Evolutionary conservation across 345 rosid species (phyloP), one percentile per base, ranked within the genome.

Genomic region (Gossypium rotundifolium): DNA sequence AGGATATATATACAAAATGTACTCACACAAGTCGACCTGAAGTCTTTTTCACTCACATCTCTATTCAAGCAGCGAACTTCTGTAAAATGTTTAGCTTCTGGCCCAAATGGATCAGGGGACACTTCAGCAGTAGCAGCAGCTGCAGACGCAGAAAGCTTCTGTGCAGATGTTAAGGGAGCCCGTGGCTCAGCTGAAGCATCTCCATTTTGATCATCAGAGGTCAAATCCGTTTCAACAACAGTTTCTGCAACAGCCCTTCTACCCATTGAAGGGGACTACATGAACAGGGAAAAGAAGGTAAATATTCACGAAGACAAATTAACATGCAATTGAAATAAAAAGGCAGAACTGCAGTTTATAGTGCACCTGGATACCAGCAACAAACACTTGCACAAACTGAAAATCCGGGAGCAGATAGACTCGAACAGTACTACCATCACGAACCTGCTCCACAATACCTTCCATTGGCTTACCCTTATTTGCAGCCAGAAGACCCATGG

Each of bases 341-440:
- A 18, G 3, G 42, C 42, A 46, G 25, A 61, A 48, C 42, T 13
- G 8, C 9, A 27, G 59, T 9, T 45, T 73, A 45, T 33, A 48
- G 2, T 40, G 55, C 76, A 93, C 99, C 98, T 96, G 98, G 70
- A 91, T 83, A 81, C 99, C 99, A 2, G 99, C 99, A 78, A 96
- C 91, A 80, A 89, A 90, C 17, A 96, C 99, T 84, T 90, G 97
- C 70, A 96, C 98, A 79, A 88, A 96, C 85, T 91, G 97, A 81
- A 93, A 91, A 33, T 89, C 95, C 38, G 99, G 99, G 80, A 96
- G 98, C 89, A 96, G 86, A 84, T 93, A 86, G 61, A 93, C 97
- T 42, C 97, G 89, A 23, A 67, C 55, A 23, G 71, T 67, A 48
- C 71, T 67, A 23, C 71, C 71, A 67, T 67, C 71, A 22, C 71